Percentiles rank a stretch among this genome's conserved stretches.
Evolutionary conservation across 2,329 filamentous ascomycete species (phyloP).

Genomic region (Delphinella strobiligena): DNA sequence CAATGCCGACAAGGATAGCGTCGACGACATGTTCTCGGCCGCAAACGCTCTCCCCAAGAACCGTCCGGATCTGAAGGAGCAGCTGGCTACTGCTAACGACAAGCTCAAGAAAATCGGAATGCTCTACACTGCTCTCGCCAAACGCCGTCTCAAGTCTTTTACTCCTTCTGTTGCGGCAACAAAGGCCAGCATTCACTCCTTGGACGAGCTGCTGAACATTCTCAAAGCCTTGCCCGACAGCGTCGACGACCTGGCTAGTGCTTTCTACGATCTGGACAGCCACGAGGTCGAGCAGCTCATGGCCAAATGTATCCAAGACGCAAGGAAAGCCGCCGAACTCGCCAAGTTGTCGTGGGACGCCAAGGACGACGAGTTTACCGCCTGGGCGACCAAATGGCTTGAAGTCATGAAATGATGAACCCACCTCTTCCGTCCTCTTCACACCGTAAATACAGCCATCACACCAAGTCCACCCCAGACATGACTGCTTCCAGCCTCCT

Average conservation of each 20-base stretch:
- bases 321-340: constrained; percentile 44
- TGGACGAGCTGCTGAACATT: constrained; percentile 45
- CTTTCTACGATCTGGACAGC: constrained; percentile 59
- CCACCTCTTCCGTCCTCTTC: too few species aligned
- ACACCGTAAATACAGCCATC: too few species aligned
- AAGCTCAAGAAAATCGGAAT: constrained; percentile 55
- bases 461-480: too few species aligned
- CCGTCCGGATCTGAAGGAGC: constrained; percentile 53
- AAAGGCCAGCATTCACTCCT: constrained; percentile 17
- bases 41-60: constrained; percentile 49
- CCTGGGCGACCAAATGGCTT: constrained; percentile 55
- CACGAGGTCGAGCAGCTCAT: constrained; percentile 47
- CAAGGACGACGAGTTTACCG: constrained; percentile 61
- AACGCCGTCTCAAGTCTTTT: constrained; percentile 53
- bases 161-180: constrained; percentile 26
- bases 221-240: constrained; percentile 52
- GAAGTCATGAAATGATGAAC: constrained; percentile 19
- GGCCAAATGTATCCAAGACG: constrained; percentile 48
- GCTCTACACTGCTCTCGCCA: constrained; percentile 57
- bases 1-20: constrained; percentile 36
- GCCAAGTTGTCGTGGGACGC: constrained; percentile 51
- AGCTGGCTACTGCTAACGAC: constrained; percentile 52
- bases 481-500: too few species aligned
- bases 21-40: constrained; percentile 58
- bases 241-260: constrained; percentile 57